phyloP scores from a whole-genome alignment of 176 grass and related monocot genomes.

The Paspalum vaginatum region DNA sequence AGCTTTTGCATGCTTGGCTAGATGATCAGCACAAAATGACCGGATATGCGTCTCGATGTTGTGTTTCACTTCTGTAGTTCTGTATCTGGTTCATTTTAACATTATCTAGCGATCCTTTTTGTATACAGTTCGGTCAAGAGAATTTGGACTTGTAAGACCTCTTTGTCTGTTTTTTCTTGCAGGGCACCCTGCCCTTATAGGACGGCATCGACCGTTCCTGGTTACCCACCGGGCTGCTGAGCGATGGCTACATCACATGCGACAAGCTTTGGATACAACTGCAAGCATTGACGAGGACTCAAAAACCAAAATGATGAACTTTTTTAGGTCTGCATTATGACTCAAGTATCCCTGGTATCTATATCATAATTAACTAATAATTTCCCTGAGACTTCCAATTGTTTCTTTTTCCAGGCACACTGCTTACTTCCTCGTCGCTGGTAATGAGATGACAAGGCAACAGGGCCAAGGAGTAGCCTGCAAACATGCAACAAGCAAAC shows the following conservation, averaged over 20 bases:
- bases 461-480: slow-evolving; percentile 54
- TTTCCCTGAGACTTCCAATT: neutral
- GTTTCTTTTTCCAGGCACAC: slow-evolving; percentile 65
- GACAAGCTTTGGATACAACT: slow-evolving; percentile 71
- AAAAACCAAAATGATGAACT: slow-evolving; percentile 90
- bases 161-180: neutral
- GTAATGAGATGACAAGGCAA: slow-evolving; percentile 88
- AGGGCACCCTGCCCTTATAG: slow-evolving; percentile 97
- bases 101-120: neutral
- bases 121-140: neutral
- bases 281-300: slow-evolving; percentile 69
- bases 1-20: neutral
- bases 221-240: slow-evolving; percentile 89
- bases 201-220: slow-evolving; percentile 70
- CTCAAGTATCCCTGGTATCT: neutral
- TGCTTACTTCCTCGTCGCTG: slow-evolving; percentile 88
- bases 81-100: neutral
- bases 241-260: slow-evolving; percentile 94
- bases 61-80: neutral
- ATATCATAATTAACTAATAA: neutral
- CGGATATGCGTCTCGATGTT: neutral
- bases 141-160: neutral
- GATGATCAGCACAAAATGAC: neutral
- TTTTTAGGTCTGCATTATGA: slow-evolving; percentile 59
- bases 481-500: slow-evolving; percentile 65